Base-by-base conservation (phyloP, 495 filamentous ascomycete species). In the Lentithecium fluviatile region DNA sequence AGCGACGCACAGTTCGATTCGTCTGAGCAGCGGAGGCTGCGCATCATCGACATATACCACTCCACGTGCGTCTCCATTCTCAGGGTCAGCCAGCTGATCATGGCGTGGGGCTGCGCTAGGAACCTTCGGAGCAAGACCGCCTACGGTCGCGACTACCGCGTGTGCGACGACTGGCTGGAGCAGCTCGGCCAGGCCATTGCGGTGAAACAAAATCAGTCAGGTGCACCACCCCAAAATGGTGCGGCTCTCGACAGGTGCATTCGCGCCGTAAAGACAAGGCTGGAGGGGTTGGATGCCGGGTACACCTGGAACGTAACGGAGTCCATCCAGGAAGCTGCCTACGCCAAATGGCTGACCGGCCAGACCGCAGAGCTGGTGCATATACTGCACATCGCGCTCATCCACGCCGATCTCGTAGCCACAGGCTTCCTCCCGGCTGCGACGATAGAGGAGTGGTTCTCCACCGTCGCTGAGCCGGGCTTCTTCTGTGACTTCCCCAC, bases 371-470 rank as follows among this genome's bases (percentile, higher is more conserved):
- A 92, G 69, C 79, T 86, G 19, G 75, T 86, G 36, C 87, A 91
- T 67, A 80, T 86, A 38, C 75, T 95, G 76, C 83, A 90, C 34
- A 74, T 90, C 11, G 70, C 91, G 42, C 90, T 95, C 58, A 78
- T 88, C 42, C 77, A 87, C 23, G 68, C 93, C 45, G 85, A 88
- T 37, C 50, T 63, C 5, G 38, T 45, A 43, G 71, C 79, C 5
- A 77, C 77, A 4, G 67, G 73, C 2, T 77, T 84, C 19, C 81
- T 85, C n/a, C 79, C 82, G 15, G 76, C 82, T 2, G 74, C 78
- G 12, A 72, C 84, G 13, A 67, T 95, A 6, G 71, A 87, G 6
- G 75, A 80, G 52, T 69, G 65, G 65, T 66, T 66, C 45, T 47
- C 23, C 45, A 62, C 58, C 17, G 53, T 64, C 34, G 19, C 45